phyloP scores from a whole-genome alignment of 1,284 basidiomycete species.

The Sporisorium reilianum region DNA sequence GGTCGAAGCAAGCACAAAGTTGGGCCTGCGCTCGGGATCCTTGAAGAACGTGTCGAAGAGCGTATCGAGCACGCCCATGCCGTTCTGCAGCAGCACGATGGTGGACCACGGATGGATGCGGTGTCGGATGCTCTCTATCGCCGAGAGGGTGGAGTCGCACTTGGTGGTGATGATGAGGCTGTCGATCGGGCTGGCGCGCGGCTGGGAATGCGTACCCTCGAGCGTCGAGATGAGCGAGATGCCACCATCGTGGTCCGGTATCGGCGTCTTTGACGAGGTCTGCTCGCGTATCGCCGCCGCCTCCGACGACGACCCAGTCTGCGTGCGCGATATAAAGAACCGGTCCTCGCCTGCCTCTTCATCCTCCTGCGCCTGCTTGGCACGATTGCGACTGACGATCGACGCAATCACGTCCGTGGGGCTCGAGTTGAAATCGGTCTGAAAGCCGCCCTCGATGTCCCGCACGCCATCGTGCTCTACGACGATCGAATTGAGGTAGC shows the following conservation, averaged over 20 bases:
- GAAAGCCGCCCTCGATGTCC: slow-evolving; percentile 48
- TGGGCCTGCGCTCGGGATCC: slow-evolving; percentile 79
- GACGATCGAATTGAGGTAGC: slow-evolving; percentile 33
- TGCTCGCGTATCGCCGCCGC: slow-evolving; percentile 26
- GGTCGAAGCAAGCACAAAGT: slow-evolving; percentile 86
- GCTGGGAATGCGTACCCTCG: slow-evolving; percentile 26
- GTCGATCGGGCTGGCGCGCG: slow-evolving; percentile 60
- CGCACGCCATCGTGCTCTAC: slow-evolving; percentile 56
- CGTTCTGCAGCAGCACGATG: slow-evolving; percentile 90
- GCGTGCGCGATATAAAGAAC: slow-evolving; percentile 39
- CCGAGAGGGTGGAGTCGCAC: slow-evolving; percentile 76
- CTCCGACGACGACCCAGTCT: slow-evolving; percentile 9
- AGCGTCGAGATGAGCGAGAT: slow-evolving; percentile 38
- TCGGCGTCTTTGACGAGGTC: slow-evolving; percentile 18
- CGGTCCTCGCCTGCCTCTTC: slow-evolving; percentile 9
- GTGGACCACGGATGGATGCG: slow-evolving; percentile 80
- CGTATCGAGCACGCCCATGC: slow-evolving; percentile 87
- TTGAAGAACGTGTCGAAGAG: slow-evolving; percentile 80
- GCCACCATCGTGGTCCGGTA: slow-evolving; percentile 51
- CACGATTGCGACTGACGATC: slow-evolving; percentile 20
- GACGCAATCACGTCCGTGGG: slow-evolving; percentile 38
- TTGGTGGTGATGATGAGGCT: slow-evolving; percentile 84
- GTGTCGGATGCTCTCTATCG: slow-evolving; percentile 76
- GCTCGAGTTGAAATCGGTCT: slow-evolving; percentile 48
- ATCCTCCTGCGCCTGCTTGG: slow-evolving; percentile 8